Evolutionary conservation across 208 protist species (phyloP), one percentile per base, ranked within the genome.

Genomic region (Leptomonas pyrrhocoris): DNA sequence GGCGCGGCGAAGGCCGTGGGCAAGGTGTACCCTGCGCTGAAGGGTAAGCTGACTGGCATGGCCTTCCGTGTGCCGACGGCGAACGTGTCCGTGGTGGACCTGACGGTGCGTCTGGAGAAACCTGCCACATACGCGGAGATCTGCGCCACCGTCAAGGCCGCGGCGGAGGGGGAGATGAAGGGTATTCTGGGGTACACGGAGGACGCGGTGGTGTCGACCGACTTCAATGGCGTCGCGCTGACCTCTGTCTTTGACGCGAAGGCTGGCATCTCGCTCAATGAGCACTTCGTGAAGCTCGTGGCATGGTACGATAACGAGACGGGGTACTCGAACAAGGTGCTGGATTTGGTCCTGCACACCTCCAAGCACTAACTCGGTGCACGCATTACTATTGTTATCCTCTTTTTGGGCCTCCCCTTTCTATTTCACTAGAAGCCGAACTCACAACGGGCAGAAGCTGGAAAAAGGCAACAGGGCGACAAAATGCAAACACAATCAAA

Each of bases 291-390:
- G 77, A 99, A 99, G 95, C 69, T 99, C 48, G 87, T 99, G 51
- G 88, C 97, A 8, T 99, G 98, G 98, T 99, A 99, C 84, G 99
- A 99, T 85, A 99, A 99, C 90, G 98, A 99, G 88, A 99, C 86
- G 85, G 99, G 98, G 56, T 99, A 99, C 89, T 98, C 95, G 58
- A 92, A 98, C 94, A 95, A 98, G 69, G 97, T 99, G 23, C 86
- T 99, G 68, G 98, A 99, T 80, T 92, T 99, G 54, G 70, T 99
- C 34, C 60, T 70, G 59, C 88, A 90, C 80, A 96, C 92, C 50
- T 81, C 79, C 23, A 60, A 64, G 38, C 84, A 80, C 75, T 73
- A 38, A n/a, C n/a, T n/a, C n/a, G n/a, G n/a, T n/a, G n/a, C n/a
- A n/a, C n/a, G 28, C 7, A 27, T 57, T 12, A 3, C 16, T n/a